phyloP scores from a whole-genome alignment of 129 eudicot species.

The Pulicaria dysenterica region DNA sequence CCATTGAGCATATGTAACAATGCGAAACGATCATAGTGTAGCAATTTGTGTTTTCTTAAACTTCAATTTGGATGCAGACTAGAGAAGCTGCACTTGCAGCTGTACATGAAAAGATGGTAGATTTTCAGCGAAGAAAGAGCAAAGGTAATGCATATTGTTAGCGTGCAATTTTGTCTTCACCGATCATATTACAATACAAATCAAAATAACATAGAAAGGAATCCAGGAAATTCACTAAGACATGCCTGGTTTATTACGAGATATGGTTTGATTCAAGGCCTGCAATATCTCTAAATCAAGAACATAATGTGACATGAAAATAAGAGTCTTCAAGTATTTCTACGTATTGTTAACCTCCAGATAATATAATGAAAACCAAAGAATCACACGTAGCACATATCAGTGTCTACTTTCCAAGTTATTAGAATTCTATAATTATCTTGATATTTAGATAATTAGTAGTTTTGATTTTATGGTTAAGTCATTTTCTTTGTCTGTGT shows the following conservation, averaged over 20 bases:
- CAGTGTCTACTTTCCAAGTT: too few species aligned
- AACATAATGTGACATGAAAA: neutral
- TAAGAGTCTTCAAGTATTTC: too few species aligned
- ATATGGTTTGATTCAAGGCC: slow-evolving; percentile 11
- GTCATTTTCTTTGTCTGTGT: too few species aligned
- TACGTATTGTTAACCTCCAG: too few species aligned
- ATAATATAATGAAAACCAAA: too few species aligned
- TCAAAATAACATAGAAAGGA: neutral
- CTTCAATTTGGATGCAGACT: slow-evolving; percentile 51
- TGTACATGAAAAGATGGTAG: slow-evolving; percentile 85
- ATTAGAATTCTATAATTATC: neutral
- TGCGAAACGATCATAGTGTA: neutral
- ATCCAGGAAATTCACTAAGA: slow-evolving; percentile 4
- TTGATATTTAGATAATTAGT: too few species aligned
- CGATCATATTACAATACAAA: neutral
- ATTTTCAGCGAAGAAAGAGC: slow-evolving; percentile 85
- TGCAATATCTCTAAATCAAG: neutral
- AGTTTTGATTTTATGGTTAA: too few species aligned
- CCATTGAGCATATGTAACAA: slow-evolving; percentile 10
- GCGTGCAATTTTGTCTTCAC: neutral
- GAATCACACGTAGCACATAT: too few species aligned
- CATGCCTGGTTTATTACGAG: neutral
- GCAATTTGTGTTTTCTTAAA: slow-evolving; percentile 18
- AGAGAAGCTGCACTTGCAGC: slow-evolving; percentile 78
- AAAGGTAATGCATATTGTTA: slow-evolving; percentile 53